These are phyloP conservation scores for Paramecium sonneborni DNA, from an alignment of 73 alveolate species.

Conservation along the genomic window DNA sequence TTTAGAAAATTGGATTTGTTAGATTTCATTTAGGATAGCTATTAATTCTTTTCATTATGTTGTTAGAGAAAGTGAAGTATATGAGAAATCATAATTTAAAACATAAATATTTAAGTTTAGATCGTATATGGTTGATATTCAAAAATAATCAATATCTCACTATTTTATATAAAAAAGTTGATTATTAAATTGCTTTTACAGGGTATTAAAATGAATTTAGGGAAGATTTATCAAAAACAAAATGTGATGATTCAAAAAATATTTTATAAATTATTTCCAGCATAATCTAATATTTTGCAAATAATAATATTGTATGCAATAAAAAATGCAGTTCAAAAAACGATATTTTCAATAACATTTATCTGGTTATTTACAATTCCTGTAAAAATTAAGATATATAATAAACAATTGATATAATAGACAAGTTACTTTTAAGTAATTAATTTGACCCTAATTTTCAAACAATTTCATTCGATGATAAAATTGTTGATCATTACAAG, in stretches of 20 bases:
- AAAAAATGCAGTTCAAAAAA: background rate
- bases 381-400: background rate
- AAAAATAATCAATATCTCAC: background rate
- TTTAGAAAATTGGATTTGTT: background rate
- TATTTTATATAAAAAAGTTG: too few species aligned
- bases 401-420: background rate
- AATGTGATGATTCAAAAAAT: background rate
- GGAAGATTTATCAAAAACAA: background rate
- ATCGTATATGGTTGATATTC: background rate
- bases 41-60: background rate
- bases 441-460: background rate
- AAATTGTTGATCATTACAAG: background rate
- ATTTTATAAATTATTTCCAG: background rate
- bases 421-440: background rate
- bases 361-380: background rate
- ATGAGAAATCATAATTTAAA: too few species aligned
- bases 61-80: background rate
- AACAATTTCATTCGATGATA: background rate
- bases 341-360: background rate
- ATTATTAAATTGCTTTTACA: background rate
- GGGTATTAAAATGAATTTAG: background rate
- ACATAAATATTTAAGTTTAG: background rate
- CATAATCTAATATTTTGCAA: background rate
- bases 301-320: background rate
- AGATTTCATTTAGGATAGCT: background rate